Percentiles rank a stretch among this genome's conserved stretches.
These are phyloP conservation scores for Chenopodium formosanum DNA, from an alignment of 148 eudicot species.

Conservation along the genomic window DNA sequence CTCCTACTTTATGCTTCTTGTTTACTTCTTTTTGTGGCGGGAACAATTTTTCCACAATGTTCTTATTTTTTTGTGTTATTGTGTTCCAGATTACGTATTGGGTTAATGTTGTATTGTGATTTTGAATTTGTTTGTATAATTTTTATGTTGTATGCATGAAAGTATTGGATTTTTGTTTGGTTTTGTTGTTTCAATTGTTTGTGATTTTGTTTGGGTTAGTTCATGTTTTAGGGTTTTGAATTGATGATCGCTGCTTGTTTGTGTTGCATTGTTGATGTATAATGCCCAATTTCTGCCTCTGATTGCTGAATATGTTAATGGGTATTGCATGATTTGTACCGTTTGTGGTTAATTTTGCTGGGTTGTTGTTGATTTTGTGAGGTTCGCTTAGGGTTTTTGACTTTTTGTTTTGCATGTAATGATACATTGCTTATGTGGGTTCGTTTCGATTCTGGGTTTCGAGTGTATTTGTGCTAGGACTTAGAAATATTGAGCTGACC, in stretches of 20 bases:
- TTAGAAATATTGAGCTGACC: conserved; percentile 6
- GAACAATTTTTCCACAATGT: conserved; percentile 10
- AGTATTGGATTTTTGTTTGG: not conserved
- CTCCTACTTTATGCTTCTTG: conserved; percentile 1
- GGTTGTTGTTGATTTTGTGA: conserved; percentile 5
- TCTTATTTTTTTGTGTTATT: not conserved
- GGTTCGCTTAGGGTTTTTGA: conserved; percentile 25
- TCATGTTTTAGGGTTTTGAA: conserved; percentile 28
- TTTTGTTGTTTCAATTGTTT: conserved; percentile 11
- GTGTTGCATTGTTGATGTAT: conserved; percentile 11
- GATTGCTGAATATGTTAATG: conserved; percentile 19
- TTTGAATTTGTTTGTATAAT: conserved; percentile 9
- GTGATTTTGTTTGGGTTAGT: conserved; percentile 6
- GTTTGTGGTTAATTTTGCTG: conserved; percentile 13
- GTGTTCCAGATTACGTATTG: conserved; percentile 15
- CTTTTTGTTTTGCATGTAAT: conserved; percentile 26
- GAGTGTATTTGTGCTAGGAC: conserved; percentile 8
- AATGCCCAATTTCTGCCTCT: not conserved
- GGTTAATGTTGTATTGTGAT: conserved; percentile 10
- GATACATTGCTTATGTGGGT: conserved; percentile 18
- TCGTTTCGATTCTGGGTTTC: conserved; percentile 1
- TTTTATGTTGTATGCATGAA: not conserved
- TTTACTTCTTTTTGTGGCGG: conserved; percentile 33
- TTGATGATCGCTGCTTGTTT: not conserved
- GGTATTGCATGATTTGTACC: conserved; percentile 27